phyloP scores from a whole-genome alignment of 2,329 filamentous ascomycete genomes.

The Trichoderma koningii region DNA sequence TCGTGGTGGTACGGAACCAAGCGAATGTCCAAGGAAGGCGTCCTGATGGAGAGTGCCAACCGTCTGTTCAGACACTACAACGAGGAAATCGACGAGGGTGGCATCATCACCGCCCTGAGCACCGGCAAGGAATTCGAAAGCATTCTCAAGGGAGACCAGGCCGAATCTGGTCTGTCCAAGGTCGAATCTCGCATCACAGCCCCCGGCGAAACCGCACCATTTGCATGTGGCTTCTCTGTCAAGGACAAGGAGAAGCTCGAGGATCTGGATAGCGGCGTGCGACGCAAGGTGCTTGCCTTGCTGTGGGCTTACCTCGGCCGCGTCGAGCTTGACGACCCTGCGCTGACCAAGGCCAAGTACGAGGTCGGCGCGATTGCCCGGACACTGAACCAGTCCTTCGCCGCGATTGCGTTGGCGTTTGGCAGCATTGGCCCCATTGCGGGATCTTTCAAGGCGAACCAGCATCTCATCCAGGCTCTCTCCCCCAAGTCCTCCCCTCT shows the following conservation, averaged over 20 bases:
- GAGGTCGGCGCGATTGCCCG: conserved; percentile 86
- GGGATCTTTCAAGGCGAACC: conserved; percentile 76
- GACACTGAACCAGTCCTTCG: conserved; percentile 81
- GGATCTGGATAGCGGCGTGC: conserved; percentile 75
- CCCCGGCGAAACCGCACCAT: conserved; percentile 54
- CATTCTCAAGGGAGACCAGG: conserved; percentile 73
- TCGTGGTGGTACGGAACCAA: conserved; percentile 99
- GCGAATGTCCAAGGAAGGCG: conserved; percentile 87
- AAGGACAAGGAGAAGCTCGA: conserved; percentile 79
- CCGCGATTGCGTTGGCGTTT: conserved; percentile 83
- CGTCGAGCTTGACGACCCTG: conserved; percentile 76
- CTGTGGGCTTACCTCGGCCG: conserved; percentile 95
- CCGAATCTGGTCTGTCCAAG: conserved; percentile 77
- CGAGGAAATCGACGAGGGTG: conserved; percentile 77
- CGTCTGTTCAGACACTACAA: conserved; percentile 92
- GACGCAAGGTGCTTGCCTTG: conserved; percentile 83
- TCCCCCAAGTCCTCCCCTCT: conserved; percentile 82
- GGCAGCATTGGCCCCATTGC: conserved; percentile 81
- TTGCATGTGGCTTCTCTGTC: conserved; percentile 60
- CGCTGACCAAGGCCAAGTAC: conserved; percentile 82
- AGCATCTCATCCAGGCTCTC: conserved; percentile 87
- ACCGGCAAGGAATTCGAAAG: conserved; percentile 82
- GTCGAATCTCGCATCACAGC: conserved; percentile 79
- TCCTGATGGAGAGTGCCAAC: conserved; percentile 90
- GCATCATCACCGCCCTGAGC: conserved; percentile 78